phyloP scores from a whole-genome alignment of 192 early-diverging fungal genomes.

The Coemansia sp. region DNA sequence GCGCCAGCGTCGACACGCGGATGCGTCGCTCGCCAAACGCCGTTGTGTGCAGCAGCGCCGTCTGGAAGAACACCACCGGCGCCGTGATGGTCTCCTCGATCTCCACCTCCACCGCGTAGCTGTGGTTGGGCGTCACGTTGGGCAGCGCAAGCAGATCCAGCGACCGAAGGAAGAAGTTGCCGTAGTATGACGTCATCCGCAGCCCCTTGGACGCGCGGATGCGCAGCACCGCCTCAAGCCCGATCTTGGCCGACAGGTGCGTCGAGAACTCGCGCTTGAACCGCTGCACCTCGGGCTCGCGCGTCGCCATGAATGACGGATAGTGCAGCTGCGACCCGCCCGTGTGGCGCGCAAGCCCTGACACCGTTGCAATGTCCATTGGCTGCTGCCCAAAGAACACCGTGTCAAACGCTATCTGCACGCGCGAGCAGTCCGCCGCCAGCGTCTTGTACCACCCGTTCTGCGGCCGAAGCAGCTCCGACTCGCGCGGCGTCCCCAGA shows the following conservation, averaged over 20 bases:
- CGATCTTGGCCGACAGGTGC: constrained; percentile 76
- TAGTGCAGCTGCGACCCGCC: constrained; percentile 90
- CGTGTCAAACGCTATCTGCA: constrained; percentile 87
- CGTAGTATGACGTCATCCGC: constrained; percentile 87
- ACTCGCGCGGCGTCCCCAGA: constrained; percentile 91
- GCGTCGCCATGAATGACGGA: constrained; percentile 80
- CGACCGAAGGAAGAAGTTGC: constrained; percentile 96
- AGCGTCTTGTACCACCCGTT: constrained; percentile 87
- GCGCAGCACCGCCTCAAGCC: constrained; percentile 89
- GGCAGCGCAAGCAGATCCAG: constrained; percentile 90
- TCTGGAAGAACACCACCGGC: constrained; percentile 90
- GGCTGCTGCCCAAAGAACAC: constrained; percentile 84
- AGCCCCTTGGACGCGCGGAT: constrained; percentile 89
- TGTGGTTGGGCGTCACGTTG: constrained; percentile 89
- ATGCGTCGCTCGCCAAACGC: constrained; percentile 90
- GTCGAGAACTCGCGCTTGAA: constrained; percentile 82
- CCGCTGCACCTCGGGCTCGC: constrained; percentile 78
- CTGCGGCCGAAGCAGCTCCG: constrained; percentile 77
- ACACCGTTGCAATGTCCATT: constrained; percentile 83
- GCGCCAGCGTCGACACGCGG: constrained; percentile 83
- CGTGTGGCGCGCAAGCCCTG: constrained; percentile 67
- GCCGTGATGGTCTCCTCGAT: constrained; percentile 67
- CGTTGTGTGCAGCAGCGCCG: constrained; percentile 89
- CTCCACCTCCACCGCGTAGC: constrained; percentile 85
- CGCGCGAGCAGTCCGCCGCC: constrained; percentile 87